Evolutionary conservation across 78 protist species (phyloP).

Genomic region (Bodo saltans): DNA sequence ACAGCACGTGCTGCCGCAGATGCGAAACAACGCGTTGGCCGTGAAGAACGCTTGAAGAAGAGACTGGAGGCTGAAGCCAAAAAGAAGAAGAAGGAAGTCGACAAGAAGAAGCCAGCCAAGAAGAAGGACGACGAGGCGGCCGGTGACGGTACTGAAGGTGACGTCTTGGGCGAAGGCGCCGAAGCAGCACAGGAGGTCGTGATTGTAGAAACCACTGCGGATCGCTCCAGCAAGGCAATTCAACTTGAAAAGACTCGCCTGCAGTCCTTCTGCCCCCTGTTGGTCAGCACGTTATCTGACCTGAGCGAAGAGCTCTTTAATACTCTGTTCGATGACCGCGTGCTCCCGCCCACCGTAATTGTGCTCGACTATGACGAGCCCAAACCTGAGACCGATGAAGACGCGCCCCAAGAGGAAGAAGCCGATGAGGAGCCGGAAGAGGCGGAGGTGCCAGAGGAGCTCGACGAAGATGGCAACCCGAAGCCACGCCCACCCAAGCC

Average conservation of each 20-base stretch:
- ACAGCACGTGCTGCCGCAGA: no score
- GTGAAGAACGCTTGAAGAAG: neutral
- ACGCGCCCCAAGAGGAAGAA: neutral
- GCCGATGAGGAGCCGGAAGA: neutral
- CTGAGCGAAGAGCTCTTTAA: neutral
- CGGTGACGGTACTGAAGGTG: no score
- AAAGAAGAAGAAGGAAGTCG: neutral
- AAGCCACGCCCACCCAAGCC: no score
- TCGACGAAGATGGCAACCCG: neutral
- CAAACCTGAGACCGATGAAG: neutral
- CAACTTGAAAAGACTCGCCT: no score
- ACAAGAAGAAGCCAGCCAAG: neutral
- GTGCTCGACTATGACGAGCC: neutral
- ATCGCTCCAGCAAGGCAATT: no score
- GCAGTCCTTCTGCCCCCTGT: no score
- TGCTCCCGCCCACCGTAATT: neutral
- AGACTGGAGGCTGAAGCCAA: neutral
- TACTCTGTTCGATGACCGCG: neutral
- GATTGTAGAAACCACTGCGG: no score
- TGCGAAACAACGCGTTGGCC: no score
- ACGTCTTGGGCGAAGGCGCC: no score
- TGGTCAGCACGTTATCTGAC: neutral
- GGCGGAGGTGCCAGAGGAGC: neutral
- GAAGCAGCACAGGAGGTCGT: no score
- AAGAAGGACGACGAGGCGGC: no score